Conservation (phyloP, 2,329 filamentous ascomycete species). For the Zymoseptoria passerinii region DNA sequence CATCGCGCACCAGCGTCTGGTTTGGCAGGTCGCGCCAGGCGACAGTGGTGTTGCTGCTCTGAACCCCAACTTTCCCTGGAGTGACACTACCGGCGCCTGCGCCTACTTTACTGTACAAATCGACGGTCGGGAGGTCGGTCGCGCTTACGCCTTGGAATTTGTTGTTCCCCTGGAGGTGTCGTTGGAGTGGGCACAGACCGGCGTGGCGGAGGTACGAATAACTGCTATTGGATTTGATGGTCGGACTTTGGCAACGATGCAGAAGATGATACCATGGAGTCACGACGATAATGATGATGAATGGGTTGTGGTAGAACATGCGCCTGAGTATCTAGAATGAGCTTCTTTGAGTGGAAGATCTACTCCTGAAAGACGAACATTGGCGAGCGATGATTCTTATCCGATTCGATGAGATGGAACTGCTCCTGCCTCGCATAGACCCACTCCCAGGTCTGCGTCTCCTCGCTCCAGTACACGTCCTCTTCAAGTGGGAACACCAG, state of each 20-base stretch:
- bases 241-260: not conserved
- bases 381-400: not conserved
- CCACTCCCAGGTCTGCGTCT: constrained; percentile 13
- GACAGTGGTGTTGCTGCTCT: constrained; percentile 5
- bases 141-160: constrained; percentile 27
- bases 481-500: constrained; percentile 16
- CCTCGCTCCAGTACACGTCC: constrained; percentile 16
- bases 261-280: not conserved
- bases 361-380: not conserved
- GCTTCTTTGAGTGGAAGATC: not conserved
- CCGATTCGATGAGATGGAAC: constrained; percentile 12
- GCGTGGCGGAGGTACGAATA: not conserved
- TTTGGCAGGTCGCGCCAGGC: not conserved
- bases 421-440: constrained; percentile 16
- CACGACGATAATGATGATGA: not conserved
- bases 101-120: constrained; percentile 26
- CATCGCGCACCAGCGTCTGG: not conserved
- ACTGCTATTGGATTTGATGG: not conserved
- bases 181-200: not conserved
- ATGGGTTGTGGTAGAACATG: not conserved
- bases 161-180: not conserved
- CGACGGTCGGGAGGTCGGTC: constrained; percentile 18
- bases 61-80: constrained; percentile 21
- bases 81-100: constrained; percentile 29
- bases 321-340: not conserved